These are phyloP conservation scores for Haplographium delicatum DNA, from an alignment of 495 filamentous ascomycete species.

Conservation along the genomic window DNA sequence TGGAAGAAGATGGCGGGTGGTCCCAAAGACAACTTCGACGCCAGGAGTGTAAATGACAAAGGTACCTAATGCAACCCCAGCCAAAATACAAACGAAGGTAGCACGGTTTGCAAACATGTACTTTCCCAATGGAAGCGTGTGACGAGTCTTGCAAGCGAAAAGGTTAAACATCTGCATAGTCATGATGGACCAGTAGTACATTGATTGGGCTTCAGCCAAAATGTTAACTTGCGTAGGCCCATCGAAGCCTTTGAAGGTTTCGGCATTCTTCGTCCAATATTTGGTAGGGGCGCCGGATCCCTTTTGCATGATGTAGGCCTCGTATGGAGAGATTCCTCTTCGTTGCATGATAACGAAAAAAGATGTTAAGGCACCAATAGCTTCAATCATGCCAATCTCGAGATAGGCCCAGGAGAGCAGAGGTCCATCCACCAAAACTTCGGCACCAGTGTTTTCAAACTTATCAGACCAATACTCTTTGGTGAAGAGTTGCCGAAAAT, in stretches of 20 bases:
- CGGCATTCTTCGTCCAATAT: conserved; percentile 24
- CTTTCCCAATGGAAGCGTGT: conserved; percentile 58
- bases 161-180: conserved; percentile 52
- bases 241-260: conserved; percentile 27
- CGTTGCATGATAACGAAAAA: conserved; percentile 56
- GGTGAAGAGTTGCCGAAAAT: conserved; percentile 17
- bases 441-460: conserved; percentile 27
- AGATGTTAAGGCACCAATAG: conserved; percentile 53
- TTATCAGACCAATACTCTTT: conserved; percentile 27
- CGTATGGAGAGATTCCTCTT: conserved; percentile 39
- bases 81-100: conserved; percentile 38
- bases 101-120: conserved; percentile 52
- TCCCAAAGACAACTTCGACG: conserved; percentile 37
- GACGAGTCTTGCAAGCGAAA: conserved; percentile 55
- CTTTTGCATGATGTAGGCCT: conserved; percentile 27
- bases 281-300: conserved; percentile 23
- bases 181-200: conserved; percentile 33
- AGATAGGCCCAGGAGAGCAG: conserved; percentile 26
- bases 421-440: conserved; percentile 29
- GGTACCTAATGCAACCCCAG: conserved; percentile 43
- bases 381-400: conserved; percentile 52
- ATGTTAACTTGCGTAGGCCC: conserved; percentile 27
- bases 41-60: conserved; percentile 56
- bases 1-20: conserved; percentile 40
- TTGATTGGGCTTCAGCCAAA: conserved; percentile 29